Percentiles rank a stretch among this genome's conserved stretches.
phyloP scores from a whole-genome alignment of 2,329 filamentous ascomycete genomes.

The Sporothrix pseudoabietina region DNA sequence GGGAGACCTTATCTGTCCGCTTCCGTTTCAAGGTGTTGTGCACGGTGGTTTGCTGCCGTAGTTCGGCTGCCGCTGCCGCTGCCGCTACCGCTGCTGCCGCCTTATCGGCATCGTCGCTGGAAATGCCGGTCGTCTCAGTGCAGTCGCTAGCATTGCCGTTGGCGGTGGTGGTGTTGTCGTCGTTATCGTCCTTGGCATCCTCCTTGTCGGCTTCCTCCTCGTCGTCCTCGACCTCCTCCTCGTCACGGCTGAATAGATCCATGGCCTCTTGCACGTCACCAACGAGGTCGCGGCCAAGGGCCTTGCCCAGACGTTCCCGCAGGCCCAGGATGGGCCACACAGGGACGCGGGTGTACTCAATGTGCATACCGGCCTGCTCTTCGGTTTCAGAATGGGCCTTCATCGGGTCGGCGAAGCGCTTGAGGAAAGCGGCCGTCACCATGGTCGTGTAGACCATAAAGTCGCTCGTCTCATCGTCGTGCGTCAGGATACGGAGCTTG shows the following conservation, averaged over 20 bases:
- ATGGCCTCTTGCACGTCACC: slow-evolving; percentile 40
- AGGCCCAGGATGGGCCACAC: slow-evolving; percentile 60
- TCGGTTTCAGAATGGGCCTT: slow-evolving; percentile 39
- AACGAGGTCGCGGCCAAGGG: slow-evolving; percentile 55
- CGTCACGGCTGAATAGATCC: slow-evolving; percentile 34
- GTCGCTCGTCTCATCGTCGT: slow-evolving; percentile 51
- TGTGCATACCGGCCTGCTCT: slow-evolving; percentile 44
- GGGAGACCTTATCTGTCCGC: slow-evolving; percentile 43
- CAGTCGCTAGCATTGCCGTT: not conserved
- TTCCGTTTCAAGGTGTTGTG: slow-evolving; percentile 40
- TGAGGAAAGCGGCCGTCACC: slow-evolving; percentile 53
- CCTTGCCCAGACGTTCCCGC: slow-evolving; percentile 57
- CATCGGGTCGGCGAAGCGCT: slow-evolving; percentile 54
- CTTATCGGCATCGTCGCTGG: not conserved
- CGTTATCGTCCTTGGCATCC: not conserved
- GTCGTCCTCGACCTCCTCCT: slow-evolving; percentile 34
- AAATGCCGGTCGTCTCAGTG: not conserved
- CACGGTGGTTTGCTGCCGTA: not conserved
- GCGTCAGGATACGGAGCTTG: slow-evolving; percentile 54
- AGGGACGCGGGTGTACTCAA: slow-evolving; percentile 53
- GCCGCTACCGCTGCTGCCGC: slow-evolving; percentile 41
- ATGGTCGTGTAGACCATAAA: slow-evolving; percentile 58
- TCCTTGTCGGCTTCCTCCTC: slow-evolving; percentile 34
- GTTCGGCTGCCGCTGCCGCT: slow-evolving; percentile 40
- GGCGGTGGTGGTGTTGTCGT: not conserved